These are phyloP conservation scores for Cystobasidiaceae sp. DNA, from an alignment of 1,284 basidiomycete genomes.

Conservation along the genomic window DNA sequence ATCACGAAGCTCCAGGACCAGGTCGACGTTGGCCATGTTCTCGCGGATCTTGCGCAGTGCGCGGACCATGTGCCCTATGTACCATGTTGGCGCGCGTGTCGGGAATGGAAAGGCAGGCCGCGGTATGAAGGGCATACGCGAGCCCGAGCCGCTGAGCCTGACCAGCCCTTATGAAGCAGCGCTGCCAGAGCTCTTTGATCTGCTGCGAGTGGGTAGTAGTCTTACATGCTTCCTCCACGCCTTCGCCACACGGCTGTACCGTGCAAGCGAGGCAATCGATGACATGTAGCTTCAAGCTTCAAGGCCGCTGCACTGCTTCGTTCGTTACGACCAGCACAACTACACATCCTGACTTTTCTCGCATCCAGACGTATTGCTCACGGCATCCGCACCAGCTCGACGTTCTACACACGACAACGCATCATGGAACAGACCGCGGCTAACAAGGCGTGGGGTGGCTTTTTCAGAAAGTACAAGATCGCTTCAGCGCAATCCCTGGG, in stretches of 20 bases:
- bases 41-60: conserved; percentile 72
- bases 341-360: too few species aligned
- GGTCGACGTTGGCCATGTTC: conserved; percentile 71
- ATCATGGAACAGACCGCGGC: conserved; percentile 56
- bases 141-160: not conserved
- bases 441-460: conserved; percentile 73
- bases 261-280: too few species aligned
- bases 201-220: too few species aligned
- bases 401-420: not conserved
- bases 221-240: not conserved
- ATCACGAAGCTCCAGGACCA: conserved; percentile 92
- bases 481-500: conserved; percentile 73
- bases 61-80: conserved; percentile 91
- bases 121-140: conserved; percentile 44
- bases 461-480: conserved; percentile 80
- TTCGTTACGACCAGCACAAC: too few species aligned
- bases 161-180: not conserved
- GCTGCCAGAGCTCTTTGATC: not conserved
- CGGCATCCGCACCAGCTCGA: not conserved
- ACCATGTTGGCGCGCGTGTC: conserved; percentile 75
- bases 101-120: conserved; percentile 50
- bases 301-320: too few species aligned
- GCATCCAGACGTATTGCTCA: too few species aligned
- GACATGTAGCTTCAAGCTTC: too few species aligned
- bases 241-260: not conserved